Percentiles rank a stretch among this genome's conserved stretches.
phyloP scores from a whole-genome alignment of 371 early-diverging fungal genomes.

The Rhizomucor pusillus region DNA sequence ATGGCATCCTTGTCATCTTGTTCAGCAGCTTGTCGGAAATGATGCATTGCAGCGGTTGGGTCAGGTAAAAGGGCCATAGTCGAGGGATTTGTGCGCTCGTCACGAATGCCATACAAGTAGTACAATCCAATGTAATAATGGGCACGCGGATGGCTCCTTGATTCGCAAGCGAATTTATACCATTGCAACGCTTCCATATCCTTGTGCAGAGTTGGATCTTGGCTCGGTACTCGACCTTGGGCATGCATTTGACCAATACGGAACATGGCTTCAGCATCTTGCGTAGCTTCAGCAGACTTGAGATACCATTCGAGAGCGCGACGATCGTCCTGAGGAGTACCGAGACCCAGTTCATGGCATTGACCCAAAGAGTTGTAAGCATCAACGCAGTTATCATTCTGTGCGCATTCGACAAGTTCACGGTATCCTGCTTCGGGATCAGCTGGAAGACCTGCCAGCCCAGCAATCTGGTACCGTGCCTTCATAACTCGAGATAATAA shows the following conservation, averaged over 20 bases:
- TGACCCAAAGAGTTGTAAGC: constrained; percentile 42
- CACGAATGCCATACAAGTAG: constrained; percentile 25
- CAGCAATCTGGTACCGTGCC: constrained; percentile 40
- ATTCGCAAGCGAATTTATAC: constrained; percentile 28
- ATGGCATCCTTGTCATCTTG: constrained; percentile 35
- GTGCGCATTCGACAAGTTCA: constrained; percentile 41
- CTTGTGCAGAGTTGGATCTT: constrained; percentile 12
- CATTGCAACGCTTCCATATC: constrained; percentile 34
- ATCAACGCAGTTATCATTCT: constrained; percentile 32
- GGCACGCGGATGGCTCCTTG: constrained; percentile 29
- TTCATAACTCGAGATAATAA: constrained; percentile 38
- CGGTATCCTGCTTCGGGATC: constrained; percentile 37
- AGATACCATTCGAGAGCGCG: constrained; percentile 43
- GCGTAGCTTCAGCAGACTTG: constrained; percentile 31
- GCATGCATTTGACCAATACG: constrained; percentile 41
- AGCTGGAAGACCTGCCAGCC: constrained; percentile 28
- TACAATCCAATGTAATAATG: constrained; percentile 36
- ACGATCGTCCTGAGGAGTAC: constrained; percentile 43
- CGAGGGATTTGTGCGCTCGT: constrained; percentile 2
- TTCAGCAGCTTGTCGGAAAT: constrained; percentile 34
- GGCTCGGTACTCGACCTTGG: constrained; percentile 18
- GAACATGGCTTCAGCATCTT: constrained; percentile 45
- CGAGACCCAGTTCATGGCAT: constrained; percentile 46
- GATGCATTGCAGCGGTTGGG: constrained; percentile 20
- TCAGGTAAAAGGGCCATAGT: constrained; percentile 10